These are phyloP conservation scores for Colletotrichum caudatum DNA, from an alignment of 2,329 filamentous ascomycete species.

Conservation along the genomic window DNA sequence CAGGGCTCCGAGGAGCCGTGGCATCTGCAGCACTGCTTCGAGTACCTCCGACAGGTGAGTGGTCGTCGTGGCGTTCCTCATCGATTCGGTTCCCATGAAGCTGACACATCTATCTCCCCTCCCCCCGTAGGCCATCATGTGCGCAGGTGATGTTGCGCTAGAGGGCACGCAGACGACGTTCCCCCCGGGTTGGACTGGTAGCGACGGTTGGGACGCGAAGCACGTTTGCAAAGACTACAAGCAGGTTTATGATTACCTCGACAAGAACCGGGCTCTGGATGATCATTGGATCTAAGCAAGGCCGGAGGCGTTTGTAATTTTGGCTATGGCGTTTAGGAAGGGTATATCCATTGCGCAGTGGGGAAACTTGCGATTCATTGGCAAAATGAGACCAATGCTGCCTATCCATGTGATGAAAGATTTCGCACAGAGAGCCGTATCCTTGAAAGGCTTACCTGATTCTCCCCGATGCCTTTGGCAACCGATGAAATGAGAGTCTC, in stretches of 20 bases:
- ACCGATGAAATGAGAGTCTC: too few relatives aligned
- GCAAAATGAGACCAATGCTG: neutral
- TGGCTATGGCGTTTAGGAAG: neutral
- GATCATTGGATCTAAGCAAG: constrained; percentile 52
- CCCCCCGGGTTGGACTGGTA: constrained; percentile 52
- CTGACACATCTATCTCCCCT: neutral
- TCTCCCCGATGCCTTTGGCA: too few relatives aligned
- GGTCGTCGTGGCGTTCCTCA: neutral
- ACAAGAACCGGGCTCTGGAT: constrained; percentile 51
- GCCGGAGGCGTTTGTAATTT: constrained; percentile 6
- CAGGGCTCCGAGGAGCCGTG: constrained; percentile 43
- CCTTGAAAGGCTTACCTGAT: neutral
- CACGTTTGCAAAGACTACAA: constrained; percentile 57
- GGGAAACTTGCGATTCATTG: neutral
- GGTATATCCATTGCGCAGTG: neutral
- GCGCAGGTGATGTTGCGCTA: constrained; percentile 49
- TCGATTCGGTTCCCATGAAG: neutral
- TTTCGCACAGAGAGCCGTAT: neutral
- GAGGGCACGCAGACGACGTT: constrained; percentile 57
- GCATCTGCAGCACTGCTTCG: constrained; percentile 57
- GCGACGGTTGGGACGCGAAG: constrained; percentile 58
- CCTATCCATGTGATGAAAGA: neutral
- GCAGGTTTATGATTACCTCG: constrained; percentile 51
- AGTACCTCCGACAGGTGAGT: constrained; percentile 48
- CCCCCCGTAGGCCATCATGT: constrained; percentile 49